Evolutionary conservation across 2,329 filamentous ascomycete species (phyloP).

Genomic region (Claviceps spartinae): DNA sequence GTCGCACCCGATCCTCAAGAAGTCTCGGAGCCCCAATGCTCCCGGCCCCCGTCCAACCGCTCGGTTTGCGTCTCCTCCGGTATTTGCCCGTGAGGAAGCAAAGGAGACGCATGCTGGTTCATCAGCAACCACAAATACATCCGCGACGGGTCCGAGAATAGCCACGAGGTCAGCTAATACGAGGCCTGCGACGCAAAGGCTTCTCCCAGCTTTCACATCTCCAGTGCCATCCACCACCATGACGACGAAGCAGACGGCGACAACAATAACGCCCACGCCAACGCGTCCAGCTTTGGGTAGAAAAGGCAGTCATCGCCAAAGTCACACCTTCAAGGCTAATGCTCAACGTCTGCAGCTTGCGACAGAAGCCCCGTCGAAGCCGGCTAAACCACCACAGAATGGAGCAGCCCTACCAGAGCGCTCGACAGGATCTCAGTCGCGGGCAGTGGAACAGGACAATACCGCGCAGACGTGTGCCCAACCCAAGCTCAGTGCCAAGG

Average conservation of each 20-base stretch:
- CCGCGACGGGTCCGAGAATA: slow-evolving; percentile 18
- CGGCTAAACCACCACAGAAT: slow-evolving; percentile 10
- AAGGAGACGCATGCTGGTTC: slow-evolving; percentile 22
- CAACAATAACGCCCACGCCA: slow-evolving; percentile 14
- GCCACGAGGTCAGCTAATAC: slow-evolving; percentile 14
- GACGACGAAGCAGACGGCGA: background rate
- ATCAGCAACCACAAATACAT: slow-evolving; percentile 28
- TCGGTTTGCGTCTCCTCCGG: slow-evolving; percentile 43
- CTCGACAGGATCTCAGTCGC: background rate
- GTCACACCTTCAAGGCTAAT: slow-evolving; percentile 17
- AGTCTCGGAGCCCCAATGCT: slow-evolving; percentile 38
- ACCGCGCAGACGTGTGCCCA: background rate
- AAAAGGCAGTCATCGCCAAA: slow-evolving; percentile 32
- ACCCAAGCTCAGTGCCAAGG: slow-evolving; percentile 26
- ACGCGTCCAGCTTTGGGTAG: slow-evolving; percentile 32
- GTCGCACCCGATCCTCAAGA: slow-evolving; percentile 46
- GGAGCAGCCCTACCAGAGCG: slow-evolving; percentile 17
- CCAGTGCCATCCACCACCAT: slow-evolving; percentile 14
- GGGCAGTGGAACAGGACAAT: background rate
- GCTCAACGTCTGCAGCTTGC: background rate
- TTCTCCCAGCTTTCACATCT: slow-evolving; percentile 26
- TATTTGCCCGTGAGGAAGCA: slow-evolving; percentile 30
- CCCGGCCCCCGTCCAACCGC: slow-evolving; percentile 44
- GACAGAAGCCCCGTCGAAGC: background rate
- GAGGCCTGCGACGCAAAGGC: slow-evolving; percentile 19